Evolutionary conservation across 1,284 basidiomycete genomes (phyloP).

Genomic region (Golubevia pallescens): DNA sequence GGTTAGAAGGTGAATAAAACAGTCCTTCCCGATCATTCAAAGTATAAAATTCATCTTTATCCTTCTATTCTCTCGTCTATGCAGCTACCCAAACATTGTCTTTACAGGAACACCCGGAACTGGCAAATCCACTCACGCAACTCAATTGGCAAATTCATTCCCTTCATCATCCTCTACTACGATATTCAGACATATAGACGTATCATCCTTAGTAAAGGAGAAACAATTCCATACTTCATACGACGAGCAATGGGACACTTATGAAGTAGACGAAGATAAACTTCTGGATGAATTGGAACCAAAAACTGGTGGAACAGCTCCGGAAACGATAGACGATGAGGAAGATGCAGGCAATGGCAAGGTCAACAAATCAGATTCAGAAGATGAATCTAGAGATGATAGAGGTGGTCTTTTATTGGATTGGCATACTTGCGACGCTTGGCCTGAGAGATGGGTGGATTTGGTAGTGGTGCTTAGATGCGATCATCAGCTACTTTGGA

Average conservation of each 20-base stretch:
- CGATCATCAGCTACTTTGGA: constrained; percentile 87
- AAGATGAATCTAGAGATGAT: constrained; percentile 20
- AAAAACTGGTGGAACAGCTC: background rate
- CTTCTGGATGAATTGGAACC: constrained; percentile 83
- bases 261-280: constrained; percentile 92
- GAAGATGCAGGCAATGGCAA: background rate
- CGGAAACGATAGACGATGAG: background rate
- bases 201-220: constrained; percentile 87
- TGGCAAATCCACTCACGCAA: constrained; percentile 83
- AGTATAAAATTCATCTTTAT: no score
- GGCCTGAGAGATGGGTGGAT: constrained; percentile 96
- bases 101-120: constrained; percentile 69
- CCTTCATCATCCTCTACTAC: constrained; percentile 6
- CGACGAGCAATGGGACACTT: constrained; percentile 92
- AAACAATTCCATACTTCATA: constrained; percentile 81
- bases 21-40: no score
- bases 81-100: constrained; percentile 64
- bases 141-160: constrained; percentile 15
- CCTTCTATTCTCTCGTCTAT: no score
- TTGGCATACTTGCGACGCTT: constrained; percentile 94
- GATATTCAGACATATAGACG: constrained; percentile 75
- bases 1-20: no score
- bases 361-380: no score
- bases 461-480: constrained; percentile 93
- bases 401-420: constrained; percentile 81